phyloP scores from a whole-genome alignment of 345 rosid species.

The Citrus australasica region DNA sequence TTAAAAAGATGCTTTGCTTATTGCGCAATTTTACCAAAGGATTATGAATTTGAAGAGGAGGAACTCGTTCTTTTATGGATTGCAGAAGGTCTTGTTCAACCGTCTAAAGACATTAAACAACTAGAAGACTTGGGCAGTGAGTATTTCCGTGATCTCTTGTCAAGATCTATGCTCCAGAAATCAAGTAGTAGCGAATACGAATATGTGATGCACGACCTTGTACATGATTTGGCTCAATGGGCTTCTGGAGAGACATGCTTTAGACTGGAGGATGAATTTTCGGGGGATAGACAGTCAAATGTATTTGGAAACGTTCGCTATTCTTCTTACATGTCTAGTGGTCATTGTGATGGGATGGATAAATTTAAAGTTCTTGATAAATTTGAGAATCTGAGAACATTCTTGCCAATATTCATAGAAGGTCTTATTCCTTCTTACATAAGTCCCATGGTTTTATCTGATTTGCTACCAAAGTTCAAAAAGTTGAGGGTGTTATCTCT shows the following conservation, averaged over 20 bases:
- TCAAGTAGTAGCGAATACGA: too few relatives aligned
- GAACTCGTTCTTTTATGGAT: slow-evolving; percentile 22
- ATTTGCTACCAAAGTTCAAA: too few relatives aligned
- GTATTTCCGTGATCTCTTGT: neutral
- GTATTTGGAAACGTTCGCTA: neutral
- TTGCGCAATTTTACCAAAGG: slow-evolving; percentile 13
- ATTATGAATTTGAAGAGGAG: neutral
- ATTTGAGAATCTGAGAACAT: neutral
- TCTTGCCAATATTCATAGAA: neutral
- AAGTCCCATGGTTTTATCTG: too few relatives aligned
- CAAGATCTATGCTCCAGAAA: slow-evolving; percentile 6
- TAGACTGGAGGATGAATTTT: neutral
- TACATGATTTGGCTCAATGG: neutral
- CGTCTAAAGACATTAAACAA: neutral
- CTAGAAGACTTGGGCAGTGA: slow-evolving; percentile 5
- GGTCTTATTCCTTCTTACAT: neutral
- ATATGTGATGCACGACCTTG: neutral
- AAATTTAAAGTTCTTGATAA: neutral
- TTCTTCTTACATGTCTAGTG: neutral
- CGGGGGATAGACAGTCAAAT: neutral
- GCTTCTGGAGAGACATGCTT: neutral
- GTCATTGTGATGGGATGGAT: neutral
- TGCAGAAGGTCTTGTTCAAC: slow-evolving; percentile 19
- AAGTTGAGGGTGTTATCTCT: too few relatives aligned
- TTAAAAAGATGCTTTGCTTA: slow-evolving; percentile 30